Conservation (phyloP, 2,329 filamentous ascomycete genomes). For the Spiromastix sp. region DNA sequence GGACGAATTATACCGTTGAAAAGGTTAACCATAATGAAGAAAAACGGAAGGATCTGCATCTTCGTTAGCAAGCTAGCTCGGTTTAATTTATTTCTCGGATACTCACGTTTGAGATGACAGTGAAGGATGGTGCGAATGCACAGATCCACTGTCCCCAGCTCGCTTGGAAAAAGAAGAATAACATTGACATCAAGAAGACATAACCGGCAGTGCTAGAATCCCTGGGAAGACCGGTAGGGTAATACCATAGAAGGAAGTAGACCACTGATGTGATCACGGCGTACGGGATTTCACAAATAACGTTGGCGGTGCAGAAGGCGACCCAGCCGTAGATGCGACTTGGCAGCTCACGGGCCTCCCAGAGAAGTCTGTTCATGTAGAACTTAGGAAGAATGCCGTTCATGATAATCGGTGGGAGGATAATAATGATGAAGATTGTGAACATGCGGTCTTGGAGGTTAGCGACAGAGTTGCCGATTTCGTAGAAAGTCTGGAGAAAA, state of each 20-base stretch:
- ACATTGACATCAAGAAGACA: conserved; percentile 64
- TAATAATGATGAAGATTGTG: conserved; percentile 54
- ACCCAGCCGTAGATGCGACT: conserved; percentile 68
- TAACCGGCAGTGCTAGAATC: conserved; percentile 60
- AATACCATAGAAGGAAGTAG: conserved; percentile 72
- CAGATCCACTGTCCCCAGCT: conserved; percentile 79
- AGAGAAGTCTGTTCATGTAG: conserved; percentile 60
- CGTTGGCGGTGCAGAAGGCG: conserved; percentile 63
- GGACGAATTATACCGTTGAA: conserved; percentile 71
- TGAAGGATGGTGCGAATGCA: conserved; percentile 69
- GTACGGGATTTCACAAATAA: conserved; percentile 62
- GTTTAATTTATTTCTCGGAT: neutral
- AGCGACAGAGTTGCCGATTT: conserved; percentile 52
- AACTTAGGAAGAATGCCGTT: conserved; percentile 71
- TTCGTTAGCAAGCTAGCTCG: conserved; percentile 4
- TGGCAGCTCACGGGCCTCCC: conserved; percentile 63
- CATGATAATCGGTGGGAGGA: conserved; percentile 60
- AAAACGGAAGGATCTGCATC: conserved; percentile 55
- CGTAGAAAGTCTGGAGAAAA: conserved; percentile 52
- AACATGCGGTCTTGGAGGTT: conserved; percentile 74
- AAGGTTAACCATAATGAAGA: conserved; percentile 65
- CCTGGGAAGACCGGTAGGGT: conserved; percentile 57
- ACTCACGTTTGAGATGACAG: conserved; percentile 57
- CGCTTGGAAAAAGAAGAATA: conserved; percentile 67
- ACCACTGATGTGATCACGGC: conserved; percentile 54